These are phyloP conservation scores for Hypoxylon sp. DNA, from an alignment of 2,329 filamentous ascomycete genomes.

Conservation along the genomic window DNA sequence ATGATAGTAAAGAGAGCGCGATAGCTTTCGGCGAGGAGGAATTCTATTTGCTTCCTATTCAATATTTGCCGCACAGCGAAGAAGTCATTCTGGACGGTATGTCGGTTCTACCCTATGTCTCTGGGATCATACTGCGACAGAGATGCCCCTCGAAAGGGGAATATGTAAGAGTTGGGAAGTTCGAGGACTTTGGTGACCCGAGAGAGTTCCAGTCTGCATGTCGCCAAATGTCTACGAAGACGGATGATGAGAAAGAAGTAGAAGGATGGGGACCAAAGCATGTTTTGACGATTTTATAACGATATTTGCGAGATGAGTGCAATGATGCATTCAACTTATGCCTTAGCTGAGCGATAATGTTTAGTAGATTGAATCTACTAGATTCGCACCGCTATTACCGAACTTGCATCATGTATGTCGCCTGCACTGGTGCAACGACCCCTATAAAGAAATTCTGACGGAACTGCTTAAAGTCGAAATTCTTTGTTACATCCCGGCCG, in stretches of 20 bases:
- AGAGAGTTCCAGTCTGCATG: not conserved
- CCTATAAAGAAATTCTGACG: too few species aligned
- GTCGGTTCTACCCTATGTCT: not conserved
- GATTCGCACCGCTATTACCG: not conserved
- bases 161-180: conserved; percentile 1
- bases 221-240: not conserved
- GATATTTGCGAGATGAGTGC: not conserved
- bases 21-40: not conserved
- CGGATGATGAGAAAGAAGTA: not conserved
- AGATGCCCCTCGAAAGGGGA: conserved; percentile 2
- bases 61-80: not conserved
- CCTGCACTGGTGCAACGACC: too few species aligned
- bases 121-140: not conserved
- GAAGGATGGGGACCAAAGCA: not conserved
- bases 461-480: too few species aligned
- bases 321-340: not conserved
- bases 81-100: not conserved
- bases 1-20: not conserved
- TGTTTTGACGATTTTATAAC: not conserved
- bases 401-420: too few species aligned
- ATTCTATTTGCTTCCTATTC: not conserved
- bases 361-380: not conserved
- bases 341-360: not conserved
- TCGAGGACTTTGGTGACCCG: not conserved
- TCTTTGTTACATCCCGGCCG: too few species aligned